Evolutionary conservation across 1,139 yeast genomes (phyloP).

Genomic region (Zygoascus meyerae): DNA sequence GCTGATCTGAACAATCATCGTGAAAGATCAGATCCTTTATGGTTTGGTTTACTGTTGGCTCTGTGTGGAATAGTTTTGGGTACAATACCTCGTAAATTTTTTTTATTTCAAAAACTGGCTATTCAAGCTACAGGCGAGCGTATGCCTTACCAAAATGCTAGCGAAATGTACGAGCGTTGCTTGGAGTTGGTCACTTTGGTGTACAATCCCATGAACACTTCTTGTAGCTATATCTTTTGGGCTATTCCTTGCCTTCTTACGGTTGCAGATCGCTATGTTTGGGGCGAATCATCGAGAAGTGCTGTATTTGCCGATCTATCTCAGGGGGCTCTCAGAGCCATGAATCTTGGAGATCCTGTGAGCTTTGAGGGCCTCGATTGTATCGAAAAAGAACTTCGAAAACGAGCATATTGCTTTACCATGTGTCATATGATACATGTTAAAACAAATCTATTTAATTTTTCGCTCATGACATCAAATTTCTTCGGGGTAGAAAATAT

Average conservation of each 20-base stretch:
- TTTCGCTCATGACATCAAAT: background rate
- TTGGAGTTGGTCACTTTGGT: background rate
- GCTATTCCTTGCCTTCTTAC: conserved; percentile 4
- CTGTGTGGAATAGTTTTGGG: conserved; percentile 10
- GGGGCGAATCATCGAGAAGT: background rate
- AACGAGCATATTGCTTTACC: conserved; percentile 9
- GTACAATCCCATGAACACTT: background rate
- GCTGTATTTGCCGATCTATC: conserved; percentile 3
- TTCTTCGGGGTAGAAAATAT: conserved; percentile 1
- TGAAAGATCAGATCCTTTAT: conserved; percentile 8
- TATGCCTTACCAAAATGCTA: conserved; percentile 5
- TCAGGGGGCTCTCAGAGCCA: background rate
- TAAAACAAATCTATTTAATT: background rate
- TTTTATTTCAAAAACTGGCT: conserved; percentile 4
- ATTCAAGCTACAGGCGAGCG: background rate
- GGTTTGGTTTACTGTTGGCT: conserved; percentile 5
- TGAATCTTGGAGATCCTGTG: conserved; percentile 6
- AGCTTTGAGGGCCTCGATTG: conserved; percentile 4
- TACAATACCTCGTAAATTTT: conserved; percentile 10
- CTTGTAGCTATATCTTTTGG: background rate
- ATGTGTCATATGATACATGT: background rate
- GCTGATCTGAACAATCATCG: conserved; percentile 5
- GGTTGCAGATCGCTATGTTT: conserved; percentile 2
- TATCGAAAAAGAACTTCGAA: conserved; percentile 9
- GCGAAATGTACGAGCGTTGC: conserved; percentile 10